Base-by-base conservation (phyloP, 345 rosid species). In the Chamaenerion angustifolium region DNA sequence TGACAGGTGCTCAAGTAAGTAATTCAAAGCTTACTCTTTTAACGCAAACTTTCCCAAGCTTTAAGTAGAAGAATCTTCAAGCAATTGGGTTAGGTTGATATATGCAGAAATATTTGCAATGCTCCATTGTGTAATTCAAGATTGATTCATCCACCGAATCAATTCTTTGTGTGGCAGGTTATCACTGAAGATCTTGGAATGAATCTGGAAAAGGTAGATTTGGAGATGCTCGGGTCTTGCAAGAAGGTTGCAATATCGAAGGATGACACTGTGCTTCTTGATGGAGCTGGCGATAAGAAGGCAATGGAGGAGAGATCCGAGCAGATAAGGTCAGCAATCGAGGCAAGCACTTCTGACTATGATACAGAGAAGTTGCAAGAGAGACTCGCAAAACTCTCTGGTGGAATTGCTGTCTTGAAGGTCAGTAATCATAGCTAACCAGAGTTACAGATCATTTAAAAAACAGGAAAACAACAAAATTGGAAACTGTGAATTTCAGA, bases 321-420 rank as follows among this genome's bases (percentile, higher is more conserved):
- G 55, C 83, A 79, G 94, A 94, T 88, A 43, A 67, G 95, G 21
- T 76, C 96, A 15, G 69, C 72, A 31, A 68, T 87, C 45, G 96
- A 90, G 64, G 49, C 55, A 14, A 87, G 83, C 71, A 75, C 95
- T 48, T 90, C 98, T 65, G 98, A 83, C 45, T 90, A 83, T 58
- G 96, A 90, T 66, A 90, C 71, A 64, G 98, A 83, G 64, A 90
- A 86, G 62, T 61, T 90, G 69, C 98, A 86, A 69, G 98, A 86
- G 56, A 78, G 96, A 68, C 61, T 90, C 49, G 98, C 95, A 0
- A 90, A 90, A 67, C 83, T 90, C 15, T 92, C 98, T 40, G 96
- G 96, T 55, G 93, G 96, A 54, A 83, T 92, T 63, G 98, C 96
- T 43, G 98, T 87, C 15, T 68, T 92, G 55, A 90, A 90, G 96